Conservation (phyloP, 2,329 filamentous ascomycete genomes). For the Keithomyces neogunnii region DNA sequence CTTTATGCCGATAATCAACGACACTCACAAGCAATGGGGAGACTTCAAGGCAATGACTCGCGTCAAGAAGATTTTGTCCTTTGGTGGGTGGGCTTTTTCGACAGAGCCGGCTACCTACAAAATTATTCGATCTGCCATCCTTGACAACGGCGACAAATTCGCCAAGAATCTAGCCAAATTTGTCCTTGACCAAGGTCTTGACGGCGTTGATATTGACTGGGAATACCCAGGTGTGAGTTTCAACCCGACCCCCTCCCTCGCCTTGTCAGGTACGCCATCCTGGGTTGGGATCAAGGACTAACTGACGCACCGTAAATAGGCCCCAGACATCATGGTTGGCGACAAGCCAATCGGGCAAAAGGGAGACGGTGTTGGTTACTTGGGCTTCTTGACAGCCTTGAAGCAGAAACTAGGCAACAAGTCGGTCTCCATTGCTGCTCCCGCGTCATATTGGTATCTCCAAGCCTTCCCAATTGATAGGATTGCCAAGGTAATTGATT, state of each 20-base stretch:
- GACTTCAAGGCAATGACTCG: slow-evolving; percentile 13
- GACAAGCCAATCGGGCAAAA: background rate
- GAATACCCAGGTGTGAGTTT: slow-evolving; percentile 23
- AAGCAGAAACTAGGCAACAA: slow-evolving; percentile 10
- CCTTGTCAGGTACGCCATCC: background rate
- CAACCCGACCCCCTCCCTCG: background rate
- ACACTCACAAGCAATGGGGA: slow-evolving; percentile 11
- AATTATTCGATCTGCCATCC: slow-evolving; percentile 15
- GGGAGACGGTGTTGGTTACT: background rate
- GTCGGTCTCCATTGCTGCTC: background rate
- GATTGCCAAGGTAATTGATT: slow-evolving; percentile 18
- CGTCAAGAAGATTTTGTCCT: slow-evolving; percentile 18
- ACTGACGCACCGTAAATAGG: too few species aligned
- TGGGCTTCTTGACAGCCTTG: background rate
- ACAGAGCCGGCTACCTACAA: slow-evolving; percentile 13
- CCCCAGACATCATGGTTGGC: background rate
- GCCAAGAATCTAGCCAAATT: slow-evolving; percentile 26
- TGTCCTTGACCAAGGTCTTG: slow-evolving; percentile 23
- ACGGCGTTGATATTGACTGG: slow-evolving; percentile 34
- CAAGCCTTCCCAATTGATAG: background rate
- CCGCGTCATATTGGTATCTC: background rate
- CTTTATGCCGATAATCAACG: slow-evolving; percentile 4
- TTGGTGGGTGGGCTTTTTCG: slow-evolving; percentile 20
- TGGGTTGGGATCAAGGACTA: too few species aligned
- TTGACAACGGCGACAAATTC: slow-evolving; percentile 24